Evolutionary conservation across 1,139 yeast species (phyloP).

Genomic region (Yamadazyma songkhlaensis): DNA sequence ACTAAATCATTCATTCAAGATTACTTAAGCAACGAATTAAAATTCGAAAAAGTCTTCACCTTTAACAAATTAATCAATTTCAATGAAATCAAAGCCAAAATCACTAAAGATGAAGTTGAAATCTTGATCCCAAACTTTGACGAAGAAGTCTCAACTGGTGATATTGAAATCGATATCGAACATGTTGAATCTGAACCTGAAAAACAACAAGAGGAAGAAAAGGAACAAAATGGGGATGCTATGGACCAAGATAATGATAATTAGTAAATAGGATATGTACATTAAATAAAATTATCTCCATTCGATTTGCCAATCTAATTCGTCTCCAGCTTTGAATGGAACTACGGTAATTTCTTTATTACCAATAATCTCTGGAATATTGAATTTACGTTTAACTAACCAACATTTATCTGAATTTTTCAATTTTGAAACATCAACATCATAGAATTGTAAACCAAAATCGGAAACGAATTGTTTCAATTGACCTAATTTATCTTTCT

Average conservation of each 20-base stretch:
- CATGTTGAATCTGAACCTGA: conserved; percentile 2
- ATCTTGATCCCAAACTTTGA: conserved; percentile 41
- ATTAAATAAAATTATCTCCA: conserved; percentile 48
- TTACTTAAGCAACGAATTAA: conserved; percentile 36
- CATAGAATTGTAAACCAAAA: conserved; percentile 71
- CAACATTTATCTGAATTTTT: conserved; percentile 41
- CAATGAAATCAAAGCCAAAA: conserved; percentile 39
- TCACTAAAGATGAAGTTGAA: conserved; percentile 42
- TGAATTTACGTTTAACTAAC: conserved; percentile 48
- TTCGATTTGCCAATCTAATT: conserved; percentile 68
- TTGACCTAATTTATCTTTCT: conserved; percentile 57
- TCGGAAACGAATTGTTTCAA: conserved; percentile 74
- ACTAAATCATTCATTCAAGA: conserved; percentile 39
- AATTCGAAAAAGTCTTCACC: conserved; percentile 45
- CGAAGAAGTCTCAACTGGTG: conserved; percentile 19
- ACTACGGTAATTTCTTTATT: conserved; percentile 57
- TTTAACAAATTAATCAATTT: conserved; percentile 42
- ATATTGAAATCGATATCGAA: conserved; percentile 15
- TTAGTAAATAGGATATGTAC: conserved; percentile 8
- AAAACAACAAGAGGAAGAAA: not conserved
- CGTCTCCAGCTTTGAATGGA: conserved; percentile 88
- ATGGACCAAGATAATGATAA: conserved; percentile 2
- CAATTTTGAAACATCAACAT: conserved; percentile 40
- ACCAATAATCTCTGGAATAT: conserved; percentile 60
- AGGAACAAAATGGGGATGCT: conserved; percentile 2